A percentile compares a stretch with the other conserved stretches of the same genome.
phyloP scores from a whole-genome alignment of 1,284 basidiomycete species.

The Gymnopus androsaceus region DNA sequence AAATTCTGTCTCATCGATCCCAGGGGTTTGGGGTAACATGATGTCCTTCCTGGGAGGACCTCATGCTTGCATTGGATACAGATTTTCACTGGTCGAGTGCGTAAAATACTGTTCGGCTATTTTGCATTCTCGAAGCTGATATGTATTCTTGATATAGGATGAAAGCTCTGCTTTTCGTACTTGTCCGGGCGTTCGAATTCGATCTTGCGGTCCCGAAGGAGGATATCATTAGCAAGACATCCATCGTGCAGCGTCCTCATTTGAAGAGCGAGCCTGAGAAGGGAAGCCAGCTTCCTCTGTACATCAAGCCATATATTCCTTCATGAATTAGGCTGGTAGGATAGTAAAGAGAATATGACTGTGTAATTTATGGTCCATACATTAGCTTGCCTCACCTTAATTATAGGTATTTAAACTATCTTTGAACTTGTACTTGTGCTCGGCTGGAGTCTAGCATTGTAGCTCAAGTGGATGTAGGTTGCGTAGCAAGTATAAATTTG shows the following conservation, averaged over 20 bases:
- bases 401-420: too few relatives aligned
- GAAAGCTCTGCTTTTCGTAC: constrained; percentile 59
- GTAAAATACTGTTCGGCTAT: constrained; percentile 16
- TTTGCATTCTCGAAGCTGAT: neutral
- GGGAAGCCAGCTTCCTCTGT: constrained; percentile 60
- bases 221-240: constrained; percentile 39
- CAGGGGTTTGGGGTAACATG: constrained; percentile 43
- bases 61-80: constrained; percentile 16
- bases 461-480: too few relatives aligned
- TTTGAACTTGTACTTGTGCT: too few relatives aligned
- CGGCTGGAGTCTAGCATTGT: too few relatives aligned
- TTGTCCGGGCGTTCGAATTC: constrained; percentile 60
- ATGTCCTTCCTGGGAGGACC: constrained; percentile 23
- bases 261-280: constrained; percentile 49
- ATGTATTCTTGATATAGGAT: constrained; percentile 44
- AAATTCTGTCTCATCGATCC: constrained; percentile 34
- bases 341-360: too few relatives aligned
- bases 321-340: too few relatives aligned
- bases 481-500: too few relatives aligned
- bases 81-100: constrained; percentile 56
- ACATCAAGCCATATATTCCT: constrained; percentile 28
- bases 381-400: too few relatives aligned
- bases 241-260: constrained; percentile 53
- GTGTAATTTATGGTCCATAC: too few relatives aligned
- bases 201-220: constrained; percentile 47